Percentiles rank a stretch among this genome's conserved stretches.
phyloP scores from a whole-genome alignment of 2,329 filamentous ascomycete genomes.

The Emergomyces pasteurianus region DNA sequence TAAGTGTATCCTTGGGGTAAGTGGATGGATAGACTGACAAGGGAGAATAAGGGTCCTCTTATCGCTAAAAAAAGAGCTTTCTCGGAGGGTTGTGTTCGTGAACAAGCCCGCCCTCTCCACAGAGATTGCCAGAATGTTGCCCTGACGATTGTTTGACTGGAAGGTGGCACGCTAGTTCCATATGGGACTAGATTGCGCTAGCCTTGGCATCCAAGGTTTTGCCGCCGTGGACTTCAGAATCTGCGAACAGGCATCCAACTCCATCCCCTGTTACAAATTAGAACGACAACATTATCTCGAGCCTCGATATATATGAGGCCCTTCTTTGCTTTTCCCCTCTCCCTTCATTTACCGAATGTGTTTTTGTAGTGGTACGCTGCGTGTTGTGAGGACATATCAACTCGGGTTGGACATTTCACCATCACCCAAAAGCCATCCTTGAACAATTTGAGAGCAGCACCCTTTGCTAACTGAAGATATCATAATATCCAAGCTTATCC shows the following conservation, averaged over 20 bases:
- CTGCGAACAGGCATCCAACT: background rate
- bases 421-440: slow-evolving; percentile 10
- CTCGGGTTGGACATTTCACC: slow-evolving; percentile 15
- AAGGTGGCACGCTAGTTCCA: background rate
- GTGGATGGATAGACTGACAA: background rate
- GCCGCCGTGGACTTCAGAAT: background rate
- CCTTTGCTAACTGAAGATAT: slow-evolving; percentile 26
- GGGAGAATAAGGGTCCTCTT: background rate
- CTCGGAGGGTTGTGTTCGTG: background rate
- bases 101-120: background rate
- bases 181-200: background rate
- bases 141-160: background rate
- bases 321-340: background rate
- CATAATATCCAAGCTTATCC: slow-evolving; percentile 7
- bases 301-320: background rate
- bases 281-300: background rate
- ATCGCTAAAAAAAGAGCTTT: background rate
- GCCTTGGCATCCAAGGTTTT: background rate
- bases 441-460: background rate
- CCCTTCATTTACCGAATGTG: background rate
- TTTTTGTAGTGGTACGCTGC: background rate
- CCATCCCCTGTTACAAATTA: no score
- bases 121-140: background rate
- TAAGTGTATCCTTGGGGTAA: slow-evolving; percentile 1
- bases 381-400: slow-evolving; percentile 10